Conservation (phyloP, 441 rosid genomes). For the Gossypium davidsonii region DNA sequence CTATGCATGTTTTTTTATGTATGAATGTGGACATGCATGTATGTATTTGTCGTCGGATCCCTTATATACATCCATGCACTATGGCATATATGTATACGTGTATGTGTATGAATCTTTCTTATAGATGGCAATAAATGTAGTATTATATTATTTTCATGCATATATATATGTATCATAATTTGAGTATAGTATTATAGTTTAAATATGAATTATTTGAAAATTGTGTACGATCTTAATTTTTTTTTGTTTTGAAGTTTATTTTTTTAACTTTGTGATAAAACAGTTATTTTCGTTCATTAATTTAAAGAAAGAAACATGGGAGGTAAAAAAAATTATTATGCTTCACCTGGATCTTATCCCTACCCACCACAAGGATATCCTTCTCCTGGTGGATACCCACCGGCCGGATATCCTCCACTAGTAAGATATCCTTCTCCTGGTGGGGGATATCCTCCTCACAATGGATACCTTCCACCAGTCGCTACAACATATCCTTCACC, state of each 20-base stretch:
- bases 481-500: not conserved
- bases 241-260: not conserved
- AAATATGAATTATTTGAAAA: no score
- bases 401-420: slow-evolving; percentile 9
- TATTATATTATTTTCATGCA: no score
- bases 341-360: slow-evolving; percentile 19
- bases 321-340: slow-evolving; percentile 12
- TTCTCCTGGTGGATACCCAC: slow-evolving; percentile 11
- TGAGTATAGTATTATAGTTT: no score
- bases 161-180: no score
- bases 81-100: not conserved
- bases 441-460: slow-evolving; percentile 33
- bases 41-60: not conserved
- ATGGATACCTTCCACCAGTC: slow-evolving; percentile 24
- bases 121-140: not conserved
- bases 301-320: slow-evolving; percentile 39
- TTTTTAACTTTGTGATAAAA: not conserved
- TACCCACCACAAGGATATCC: slow-evolving; percentile 24
- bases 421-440: slow-evolving; percentile 36
- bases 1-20: not conserved
- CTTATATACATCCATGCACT: no score
- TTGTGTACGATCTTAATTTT: not conserved
- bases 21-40: not conserved
- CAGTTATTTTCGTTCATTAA: not conserved
- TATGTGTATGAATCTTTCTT: not conserved